A percentile compares a stretch with the other conserved stretches of the same genome.
These are phyloP conservation scores for Zasmidium cellare DNA, from an alignment of 2,329 filamentous ascomycete species.

Conservation along the genomic window DNA sequence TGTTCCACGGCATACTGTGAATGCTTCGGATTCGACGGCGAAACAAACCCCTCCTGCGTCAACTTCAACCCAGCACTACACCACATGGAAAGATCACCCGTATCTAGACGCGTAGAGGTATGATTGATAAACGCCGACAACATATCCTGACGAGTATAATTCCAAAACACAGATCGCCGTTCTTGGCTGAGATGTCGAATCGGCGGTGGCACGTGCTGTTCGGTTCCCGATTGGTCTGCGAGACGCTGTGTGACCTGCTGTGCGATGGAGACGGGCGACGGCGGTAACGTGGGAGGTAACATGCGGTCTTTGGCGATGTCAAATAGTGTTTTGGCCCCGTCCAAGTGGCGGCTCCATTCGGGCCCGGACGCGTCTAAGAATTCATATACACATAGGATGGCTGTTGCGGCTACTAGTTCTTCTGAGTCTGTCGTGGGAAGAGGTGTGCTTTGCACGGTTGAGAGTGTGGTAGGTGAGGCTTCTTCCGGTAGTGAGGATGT, in stretches of 20 bases:
- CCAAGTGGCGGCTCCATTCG: conserved; percentile 65
- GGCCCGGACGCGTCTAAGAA: conserved; percentile 64
- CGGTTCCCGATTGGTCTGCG: conserved; percentile 8
- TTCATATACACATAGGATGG: conserved; percentile 67
- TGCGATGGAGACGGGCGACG: conserved; percentile 34
- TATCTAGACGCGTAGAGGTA: conserved; percentile 60
- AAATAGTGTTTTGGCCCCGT: conserved; percentile 64
- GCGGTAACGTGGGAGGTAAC: conserved; percentile 48
- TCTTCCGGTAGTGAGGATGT: conserved; percentile 30
- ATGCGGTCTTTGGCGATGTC: conserved; percentile 55
- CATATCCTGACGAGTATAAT: conserved; percentile 66
- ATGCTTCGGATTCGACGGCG: conserved; percentile 49
- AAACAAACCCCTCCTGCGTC: conserved; percentile 54
- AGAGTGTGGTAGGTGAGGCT: conserved; percentile 22
- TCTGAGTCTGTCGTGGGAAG: conserved; percentile 50
- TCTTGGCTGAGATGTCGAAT: conserved; percentile 51
- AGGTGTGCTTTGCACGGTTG: conserved; percentile 22
- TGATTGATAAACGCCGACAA: conserved; percentile 65
- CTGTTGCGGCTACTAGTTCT: conserved; percentile 64
- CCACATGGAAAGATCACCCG: conserved; percentile 64
- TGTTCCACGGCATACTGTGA: conserved; percentile 42
- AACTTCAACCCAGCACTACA: conserved; percentile 62
- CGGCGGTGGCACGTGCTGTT: background rate
- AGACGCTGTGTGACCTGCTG: conserved; percentile 23
- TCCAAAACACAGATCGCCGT: conserved; percentile 65